Evolutionary conservation across 176 grass and related monocot species (phyloP).

Genomic region (Poa pratensis): DNA sequence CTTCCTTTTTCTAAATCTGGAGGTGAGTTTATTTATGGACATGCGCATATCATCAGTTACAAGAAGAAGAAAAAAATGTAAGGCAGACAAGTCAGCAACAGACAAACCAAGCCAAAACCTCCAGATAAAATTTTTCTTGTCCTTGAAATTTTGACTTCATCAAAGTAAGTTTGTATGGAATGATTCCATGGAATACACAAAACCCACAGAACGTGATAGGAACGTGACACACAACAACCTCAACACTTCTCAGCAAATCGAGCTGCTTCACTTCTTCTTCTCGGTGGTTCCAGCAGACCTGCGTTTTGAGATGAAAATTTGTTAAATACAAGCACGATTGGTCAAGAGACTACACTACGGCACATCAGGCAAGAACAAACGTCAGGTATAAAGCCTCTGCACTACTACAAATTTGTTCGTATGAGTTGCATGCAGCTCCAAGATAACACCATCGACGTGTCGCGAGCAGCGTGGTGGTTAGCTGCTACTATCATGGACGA

Average conservation of each 20-base stretch:
- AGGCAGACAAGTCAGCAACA: too few relatives aligned
- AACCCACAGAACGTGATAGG: background rate
- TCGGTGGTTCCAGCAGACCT: constrained; percentile 40
- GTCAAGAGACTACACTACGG: background rate
- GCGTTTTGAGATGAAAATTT: background rate
- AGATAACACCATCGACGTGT: constrained; percentile 4
- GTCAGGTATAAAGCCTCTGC: background rate
- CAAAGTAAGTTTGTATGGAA: background rate
- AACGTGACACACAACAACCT: background rate
- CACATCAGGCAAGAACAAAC: background rate
- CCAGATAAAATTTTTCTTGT: too few relatives aligned
- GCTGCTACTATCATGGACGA: constrained; percentile 14
- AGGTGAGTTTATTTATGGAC: too few relatives aligned
- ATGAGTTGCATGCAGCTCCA: background rate
- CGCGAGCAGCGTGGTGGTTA: background rate
- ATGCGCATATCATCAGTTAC: too few relatives aligned
- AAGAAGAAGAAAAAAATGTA: too few relatives aligned
- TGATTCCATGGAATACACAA: background rate
- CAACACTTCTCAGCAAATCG: background rate
- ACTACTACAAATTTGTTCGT: background rate
- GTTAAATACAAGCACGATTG: background rate
- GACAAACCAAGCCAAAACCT: too few relatives aligned
- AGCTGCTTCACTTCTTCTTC: constrained; percentile 28
- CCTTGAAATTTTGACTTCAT: too few relatives aligned
- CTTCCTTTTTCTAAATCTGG: too few relatives aligned